Evolutionary conservation across 2,329 filamentous ascomycete genomes (phyloP), one percentile per base, ranked within the genome.

Genomic region (Xylariaceae sp.): DNA sequence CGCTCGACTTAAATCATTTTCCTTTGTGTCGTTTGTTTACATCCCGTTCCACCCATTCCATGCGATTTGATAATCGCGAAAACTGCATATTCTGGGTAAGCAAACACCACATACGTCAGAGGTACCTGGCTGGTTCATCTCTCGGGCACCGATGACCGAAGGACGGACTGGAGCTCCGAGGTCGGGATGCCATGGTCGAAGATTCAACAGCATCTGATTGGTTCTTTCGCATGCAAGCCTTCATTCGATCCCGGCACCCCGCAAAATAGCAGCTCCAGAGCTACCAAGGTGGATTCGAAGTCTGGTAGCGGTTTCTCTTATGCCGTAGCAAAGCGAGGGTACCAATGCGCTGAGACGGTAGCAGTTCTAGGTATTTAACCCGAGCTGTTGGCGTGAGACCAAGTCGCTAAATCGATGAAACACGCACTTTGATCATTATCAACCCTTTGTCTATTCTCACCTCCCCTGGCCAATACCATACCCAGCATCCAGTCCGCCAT

Each of bases 261-360:
- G 47, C 57, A 50, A 5, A 32, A 27, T 34, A 37, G 19, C 57
- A 47, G 49, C 49, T 47, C 46, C 43, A 40, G 5, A 34, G 8
- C 8, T 34, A 19, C 19, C 19, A 19, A 8, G 32, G 12, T 9
- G 35, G 8, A 34, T 11, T 51, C 50, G 12, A 37, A 8, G 29
- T 47, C 47, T 31, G 31, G 45, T 9, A 46, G 50, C n/a, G 6
- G 40, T n/a, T n/a, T 34, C 39, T 32, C 46, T 61, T 62, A 52
- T 58, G 60, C 60, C 60, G 60, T 41, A 53, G 56, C 53, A 61
- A 62, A 62, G 60, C 60, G 60, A 60, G 47, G 1, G 11, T 11
- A 12, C n/a, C 11, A 11, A 31, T 37, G 35, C 5, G 32, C 8
- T 37, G 3, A 9, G 12, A 11, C 8, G 8, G 35, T 9, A 37